Base-by-base conservation (phyloP, 371 early-diverging fungal species). In the Mucor sp. region DNA sequence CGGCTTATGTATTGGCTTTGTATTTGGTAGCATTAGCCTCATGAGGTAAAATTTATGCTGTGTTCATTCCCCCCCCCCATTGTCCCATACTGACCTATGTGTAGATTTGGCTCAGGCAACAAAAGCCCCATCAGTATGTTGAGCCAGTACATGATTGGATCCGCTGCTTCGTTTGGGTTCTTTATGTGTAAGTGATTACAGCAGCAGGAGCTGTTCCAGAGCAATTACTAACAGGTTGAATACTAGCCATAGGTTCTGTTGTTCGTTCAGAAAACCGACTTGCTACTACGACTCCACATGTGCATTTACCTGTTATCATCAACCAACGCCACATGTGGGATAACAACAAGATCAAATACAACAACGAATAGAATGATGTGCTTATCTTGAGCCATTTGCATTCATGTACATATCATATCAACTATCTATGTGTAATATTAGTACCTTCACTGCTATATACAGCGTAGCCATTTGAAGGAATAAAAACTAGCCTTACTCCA, bases 1-100 rank as follows among this genome's bases (percentile, higher is more conserved):
- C 56, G 94, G 94, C 17, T 85, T 90, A 43, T 92, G 94, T 71
- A 86, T 94, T 50, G 94, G 94, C 19, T 86, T 90, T 61, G 90
- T 93, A 25, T 90, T 93, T 76, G 94, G 94, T 25, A 84, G 82
- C 57, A 78, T 89, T 63, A 85, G 85, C 39, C 65, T 90, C n/a
- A 76, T 93, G 69, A 80, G 89, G 93, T 91, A 85, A 68, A 14
- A 15, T 35, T 62, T 15, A 56, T 56, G 56, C 23, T 12, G 23
- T 25, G 4, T 37, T 14, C 1, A 14, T 37, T 37, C 14, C 14
- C 14, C 11, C 7, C 0, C 0, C 2, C 14, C 14, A 14, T 37
- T 33, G 8, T 0, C 2, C 14, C 14, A 14, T 37, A 2, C 2
- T 37, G 12, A 37, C 37, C 12, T 37, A 21, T 65, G 35, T 28